These are phyloP conservation scores for Fistulifera solaris DNA, from an alignment of 108 stramenopile genomes.

Conservation along the genomic window DNA sequence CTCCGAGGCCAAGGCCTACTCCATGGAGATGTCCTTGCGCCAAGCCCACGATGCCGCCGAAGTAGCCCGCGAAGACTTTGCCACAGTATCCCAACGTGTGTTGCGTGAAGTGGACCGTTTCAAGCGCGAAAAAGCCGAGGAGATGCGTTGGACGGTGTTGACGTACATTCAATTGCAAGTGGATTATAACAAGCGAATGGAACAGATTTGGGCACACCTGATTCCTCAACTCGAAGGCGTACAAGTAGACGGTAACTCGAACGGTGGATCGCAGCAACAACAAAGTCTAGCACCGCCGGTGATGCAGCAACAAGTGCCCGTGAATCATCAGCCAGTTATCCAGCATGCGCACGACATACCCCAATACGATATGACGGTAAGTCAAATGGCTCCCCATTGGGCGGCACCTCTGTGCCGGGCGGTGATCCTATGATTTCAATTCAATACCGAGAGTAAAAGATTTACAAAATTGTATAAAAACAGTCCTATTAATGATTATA, in stretches of 20 bases:
- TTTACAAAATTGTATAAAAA: not conserved
- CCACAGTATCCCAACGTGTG: slow-evolving; percentile 75
- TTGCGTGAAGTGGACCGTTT: slow-evolving; percentile 95
- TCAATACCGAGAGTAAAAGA: not conserved
- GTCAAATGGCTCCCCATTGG: not conserved
- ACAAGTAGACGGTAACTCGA: slow-evolving; percentile 29
- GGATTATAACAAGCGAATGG: slow-evolving; percentile 89
- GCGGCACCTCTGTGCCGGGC: not conserved
- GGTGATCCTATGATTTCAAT: not conserved
- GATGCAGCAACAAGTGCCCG: slow-evolving; percentile 6
- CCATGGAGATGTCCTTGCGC: slow-evolving; percentile 74
- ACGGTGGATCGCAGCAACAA: too few species aligned
- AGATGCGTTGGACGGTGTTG: slow-evolving; percentile 86
- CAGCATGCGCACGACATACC: too few species aligned
- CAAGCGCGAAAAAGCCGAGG: slow-evolving; percentile 92
- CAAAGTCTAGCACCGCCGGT: slow-evolving; percentile 12
- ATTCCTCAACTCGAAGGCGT: slow-evolving; percentile 81
- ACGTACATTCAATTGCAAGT: slow-evolving; percentile 91
- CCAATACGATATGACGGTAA: not conserved
- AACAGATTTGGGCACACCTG: slow-evolving; percentile 84
- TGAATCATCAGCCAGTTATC: not conserved
- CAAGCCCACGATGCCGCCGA: slow-evolving; percentile 68
- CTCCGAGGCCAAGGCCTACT: slow-evolving; percentile 75
- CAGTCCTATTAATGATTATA: too few species aligned
- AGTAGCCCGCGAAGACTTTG: slow-evolving; percentile 75